Base-by-base conservation (phyloP, 306 rosid species). In the Calophaca sinica region DNA sequence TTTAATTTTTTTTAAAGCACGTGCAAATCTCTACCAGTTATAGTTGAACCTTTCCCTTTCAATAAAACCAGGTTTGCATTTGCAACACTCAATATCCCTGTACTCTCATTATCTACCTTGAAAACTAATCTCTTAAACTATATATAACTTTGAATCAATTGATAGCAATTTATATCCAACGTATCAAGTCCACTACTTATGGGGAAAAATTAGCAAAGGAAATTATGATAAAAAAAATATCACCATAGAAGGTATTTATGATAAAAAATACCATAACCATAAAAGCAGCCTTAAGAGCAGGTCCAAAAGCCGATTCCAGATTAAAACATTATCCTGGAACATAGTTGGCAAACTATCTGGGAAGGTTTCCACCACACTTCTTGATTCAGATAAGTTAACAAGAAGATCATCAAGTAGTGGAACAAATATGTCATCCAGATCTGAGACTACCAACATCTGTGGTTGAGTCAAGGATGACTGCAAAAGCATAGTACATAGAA, bases 381-480 rank as follows among this genome's bases (percentile, higher is more conserved):
- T 92, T 68, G 99, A 96, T 88, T 96, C 99, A 41, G 99, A 96
- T 64, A 96, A 85, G 84, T 96, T 96, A 75, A 96, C 99, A 79
- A 96, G 94, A 65, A 96, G 97, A 85, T 96, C 99, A 80, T 96
- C 99, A 63, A 98, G 99, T 75, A 96, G 86, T n/a, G 99, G 99
- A 73, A 96, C 81, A 88, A 96, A 96, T 84, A 96, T 80, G 65
- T 92, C 99, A 65, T 96, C 99, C 76, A 96, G 82, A 87, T 96
- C 99, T 72, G 99, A 90, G 86, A 96, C 97, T 80, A 96, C 99
- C 90, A 89, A 86, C 99, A 96, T 96, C 86, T 96, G 99, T 49
- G 99, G 96, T 81, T 96, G 99, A 53, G 89, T 89, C 88, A 96
- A 83, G 78, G 98, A 89, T 70, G 99, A 89, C 99, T 96, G 87